Evolutionary conservation across 129 eudicot species (phyloP).

Genomic region (Oenanthe sinensis): DNA sequence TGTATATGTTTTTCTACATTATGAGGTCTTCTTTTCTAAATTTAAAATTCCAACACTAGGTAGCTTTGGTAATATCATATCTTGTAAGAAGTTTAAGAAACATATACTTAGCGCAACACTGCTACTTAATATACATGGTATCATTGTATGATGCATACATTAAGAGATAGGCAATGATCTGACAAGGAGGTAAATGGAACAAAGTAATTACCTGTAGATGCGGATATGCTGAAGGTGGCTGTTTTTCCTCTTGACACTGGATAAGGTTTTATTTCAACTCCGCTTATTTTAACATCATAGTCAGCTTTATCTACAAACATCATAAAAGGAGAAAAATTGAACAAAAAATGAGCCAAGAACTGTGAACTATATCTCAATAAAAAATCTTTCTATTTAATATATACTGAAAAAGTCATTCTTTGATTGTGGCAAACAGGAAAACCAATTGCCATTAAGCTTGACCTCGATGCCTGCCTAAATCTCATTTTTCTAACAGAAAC

Average conservation of each 20-base stretch:
- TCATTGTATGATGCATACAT: neutral
- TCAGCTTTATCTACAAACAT: conserved; percentile 39
- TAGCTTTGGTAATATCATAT: neutral
- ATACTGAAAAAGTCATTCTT: neutral
- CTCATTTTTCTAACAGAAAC: neutral
- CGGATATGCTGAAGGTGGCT: conserved; percentile 55
- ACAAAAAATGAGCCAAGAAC: neutral
- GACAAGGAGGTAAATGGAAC: neutral
- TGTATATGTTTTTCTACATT: neutral
- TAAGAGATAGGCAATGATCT: neutral
- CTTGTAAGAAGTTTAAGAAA: neutral
- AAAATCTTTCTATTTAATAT: neutral
- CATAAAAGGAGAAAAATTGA: neutral
- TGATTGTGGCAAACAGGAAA: neutral
- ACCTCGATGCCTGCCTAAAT: neutral
- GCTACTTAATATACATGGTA: neutral
- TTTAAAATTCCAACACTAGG: neutral
- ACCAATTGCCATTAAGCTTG: neutral
- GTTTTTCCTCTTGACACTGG: conserved; percentile 42
- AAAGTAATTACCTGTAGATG: conserved; percentile 40
- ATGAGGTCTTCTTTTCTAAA: neutral
- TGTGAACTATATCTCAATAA: neutral
- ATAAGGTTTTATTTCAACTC: conserved; percentile 42
- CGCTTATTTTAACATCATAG: conserved; percentile 36
- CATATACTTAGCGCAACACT: neutral